phyloP scores from a whole-genome alignment of 306 rosid genomes.

The Pterocarpus macrocarpus region DNA sequence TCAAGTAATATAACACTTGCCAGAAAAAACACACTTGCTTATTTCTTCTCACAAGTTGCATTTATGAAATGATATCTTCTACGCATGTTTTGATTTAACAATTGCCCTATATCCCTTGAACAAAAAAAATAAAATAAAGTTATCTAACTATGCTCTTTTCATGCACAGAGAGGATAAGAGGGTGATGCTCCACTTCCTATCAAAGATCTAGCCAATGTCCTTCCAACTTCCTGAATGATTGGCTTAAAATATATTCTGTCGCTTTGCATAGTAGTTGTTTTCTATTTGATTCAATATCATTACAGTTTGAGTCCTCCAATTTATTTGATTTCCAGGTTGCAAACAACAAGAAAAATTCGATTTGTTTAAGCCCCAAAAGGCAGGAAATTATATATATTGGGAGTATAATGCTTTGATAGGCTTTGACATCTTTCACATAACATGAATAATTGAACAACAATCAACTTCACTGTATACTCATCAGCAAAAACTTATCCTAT shows the following conservation, averaged over 20 bases:
- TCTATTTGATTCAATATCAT: conserved; percentile 1
- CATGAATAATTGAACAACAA: conserved; percentile 35
- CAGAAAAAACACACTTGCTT: conserved; percentile 23
- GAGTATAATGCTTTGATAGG: neutral
- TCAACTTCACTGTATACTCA: conserved; percentile 57
- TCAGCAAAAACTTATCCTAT: conserved; percentile 42
- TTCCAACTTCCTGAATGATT: conserved; percentile 47
- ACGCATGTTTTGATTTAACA: neutral
- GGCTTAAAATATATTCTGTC: conserved; percentile 29
- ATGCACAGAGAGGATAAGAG: conserved; percentile 42
- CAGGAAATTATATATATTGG: neutral
- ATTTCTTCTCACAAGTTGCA: conserved; percentile 49
- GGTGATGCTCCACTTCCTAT: conserved; percentile 33
- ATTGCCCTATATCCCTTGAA: conserved; percentile 9
- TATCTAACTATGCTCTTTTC: conserved; percentile 26
- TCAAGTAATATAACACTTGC: conserved; percentile 32
- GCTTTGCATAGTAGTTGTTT: neutral
- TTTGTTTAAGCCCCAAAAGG: conserved; percentile 23
- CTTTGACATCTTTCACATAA: conserved; percentile 21
- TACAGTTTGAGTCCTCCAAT: conserved; percentile 12
- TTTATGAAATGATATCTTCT: conserved; percentile 50
- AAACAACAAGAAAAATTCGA: conserved; percentile 27
- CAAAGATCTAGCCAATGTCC: conserved; percentile 6
- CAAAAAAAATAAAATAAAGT: neutral
- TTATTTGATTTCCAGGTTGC: conserved; percentile 15